Percentiles rank a stretch among this genome's conserved stretches.
These are phyloP conservation scores for Aspergillus tubingensis DNA, from an alignment of 2,329 filamentous ascomycete species.

Conservation along the genomic window DNA sequence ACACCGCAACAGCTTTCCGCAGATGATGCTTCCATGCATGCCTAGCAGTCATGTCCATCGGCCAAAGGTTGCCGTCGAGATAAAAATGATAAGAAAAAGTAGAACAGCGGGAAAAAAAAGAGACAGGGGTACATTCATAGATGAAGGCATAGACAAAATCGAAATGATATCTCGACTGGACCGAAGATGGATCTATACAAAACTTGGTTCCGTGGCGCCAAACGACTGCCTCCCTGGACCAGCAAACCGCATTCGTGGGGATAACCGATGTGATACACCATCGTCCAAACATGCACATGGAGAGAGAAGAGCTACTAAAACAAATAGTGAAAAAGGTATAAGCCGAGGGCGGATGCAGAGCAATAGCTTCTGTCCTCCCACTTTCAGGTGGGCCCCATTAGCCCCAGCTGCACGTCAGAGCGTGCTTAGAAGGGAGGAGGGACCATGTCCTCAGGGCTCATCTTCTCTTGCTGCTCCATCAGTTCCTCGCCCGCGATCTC, in stretches of 20 bases:
- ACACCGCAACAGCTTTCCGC: constrained; percentile 30
- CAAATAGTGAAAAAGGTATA: constrained; percentile 36
- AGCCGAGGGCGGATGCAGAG: constrained; percentile 22
- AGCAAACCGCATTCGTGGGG: constrained; percentile 35
- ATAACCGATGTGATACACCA: constrained; percentile 36
- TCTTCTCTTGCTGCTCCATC: constrained; percentile 75
- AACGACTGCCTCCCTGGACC: constrained; percentile 37
- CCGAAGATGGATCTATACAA: constrained; percentile 43
- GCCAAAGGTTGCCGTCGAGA: constrained; percentile 27
- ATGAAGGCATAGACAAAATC: constrained; percentile 27
- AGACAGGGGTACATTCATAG: constrained; percentile 30
- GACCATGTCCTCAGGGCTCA: constrained; percentile 46
- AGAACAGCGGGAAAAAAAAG: constrained; percentile 24
- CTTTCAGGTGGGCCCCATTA: constrained; percentile 16
- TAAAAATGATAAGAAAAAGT: constrained; percentile 27
- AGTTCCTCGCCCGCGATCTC: constrained; percentile 83
- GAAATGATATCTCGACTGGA: constrained; percentile 20
- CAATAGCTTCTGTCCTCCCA: constrained; percentile 12
- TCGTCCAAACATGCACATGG: constrained; percentile 35
- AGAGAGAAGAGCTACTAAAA: constrained; percentile 50
- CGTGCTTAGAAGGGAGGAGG: constrained; percentile 52
- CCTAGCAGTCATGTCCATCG: constrained; percentile 26
- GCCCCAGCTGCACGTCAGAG: constrained; percentile 14
- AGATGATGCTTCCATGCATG: constrained; percentile 31
- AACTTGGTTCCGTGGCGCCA: constrained; percentile 41